These are phyloP conservation scores for Castanea crenata DNA, from an alignment of 306 rosid genomes.

Conservation along the genomic window DNA sequence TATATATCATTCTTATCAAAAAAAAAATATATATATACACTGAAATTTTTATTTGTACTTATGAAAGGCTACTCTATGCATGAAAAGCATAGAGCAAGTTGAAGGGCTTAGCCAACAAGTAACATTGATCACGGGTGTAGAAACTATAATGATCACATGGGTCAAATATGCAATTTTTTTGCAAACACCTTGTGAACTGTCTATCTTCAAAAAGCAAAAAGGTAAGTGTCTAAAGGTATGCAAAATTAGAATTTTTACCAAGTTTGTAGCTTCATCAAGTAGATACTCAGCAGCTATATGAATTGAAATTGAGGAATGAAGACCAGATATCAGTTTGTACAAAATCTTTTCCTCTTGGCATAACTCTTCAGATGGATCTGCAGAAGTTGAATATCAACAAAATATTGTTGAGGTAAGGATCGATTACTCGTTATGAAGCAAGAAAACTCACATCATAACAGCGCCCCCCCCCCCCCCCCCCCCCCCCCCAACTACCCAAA, in stretches of 20 bases:
- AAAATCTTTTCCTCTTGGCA: slow-evolving; percentile 83
- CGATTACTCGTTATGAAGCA: neutral
- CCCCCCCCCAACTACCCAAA: too few relatives aligned
- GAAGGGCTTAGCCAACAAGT: neutral
- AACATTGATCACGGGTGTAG: neutral
- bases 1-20: too few relatives aligned
- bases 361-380: slow-evolving; percentile 78
- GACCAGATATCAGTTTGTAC: slow-evolving; percentile 97
- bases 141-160: neutral
- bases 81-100: too few relatives aligned
- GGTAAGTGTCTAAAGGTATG: neutral
- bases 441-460: neutral
- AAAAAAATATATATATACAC: too few relatives aligned
- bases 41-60: too few relatives aligned
- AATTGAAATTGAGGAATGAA: slow-evolving; percentile 92
- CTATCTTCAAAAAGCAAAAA: neutral
- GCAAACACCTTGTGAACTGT: neutral
- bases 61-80: too few relatives aligned
- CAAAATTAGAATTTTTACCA: slow-evolving; percentile 41
- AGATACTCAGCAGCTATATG: slow-evolving; percentile 84
- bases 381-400: slow-evolving; percentile 14
- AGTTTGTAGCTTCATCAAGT: slow-evolving; percentile 45
- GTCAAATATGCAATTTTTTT: neutral
- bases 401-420: neutral
- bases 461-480: too few relatives aligned